Evolutionary conservation across 2,329 filamentous ascomycete species (phyloP).

Genomic region (Cercospora berteroae): DNA sequence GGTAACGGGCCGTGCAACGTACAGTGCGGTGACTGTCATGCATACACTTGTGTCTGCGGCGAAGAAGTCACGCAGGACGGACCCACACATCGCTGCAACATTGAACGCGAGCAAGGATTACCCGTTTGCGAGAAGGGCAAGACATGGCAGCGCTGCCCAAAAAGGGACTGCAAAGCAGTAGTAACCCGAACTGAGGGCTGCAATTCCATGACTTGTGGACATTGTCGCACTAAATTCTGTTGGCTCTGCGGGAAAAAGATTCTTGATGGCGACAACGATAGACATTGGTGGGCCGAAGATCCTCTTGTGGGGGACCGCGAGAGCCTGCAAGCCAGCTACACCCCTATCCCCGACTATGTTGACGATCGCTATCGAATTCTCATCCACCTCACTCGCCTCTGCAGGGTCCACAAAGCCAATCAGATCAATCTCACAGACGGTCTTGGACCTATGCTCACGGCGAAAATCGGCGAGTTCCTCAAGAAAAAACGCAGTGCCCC

Average conservation of each 20-base stretch:
- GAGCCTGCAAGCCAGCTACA: too few relatives aligned
- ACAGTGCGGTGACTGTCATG: neutral
- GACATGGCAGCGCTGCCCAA: slow-evolving; percentile 2
- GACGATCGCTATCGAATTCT: too few relatives aligned
- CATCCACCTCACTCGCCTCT: too few relatives aligned
- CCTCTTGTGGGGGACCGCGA: too few relatives aligned
- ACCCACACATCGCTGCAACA: neutral
- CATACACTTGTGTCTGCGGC: neutral
- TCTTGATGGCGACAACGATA: too few relatives aligned
- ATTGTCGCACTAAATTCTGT: neutral
- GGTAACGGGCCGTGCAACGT: neutral
- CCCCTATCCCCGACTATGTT: too few relatives aligned
- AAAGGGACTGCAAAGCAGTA: neutral
- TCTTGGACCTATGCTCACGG: too few relatives aligned
- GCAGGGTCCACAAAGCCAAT: too few relatives aligned
- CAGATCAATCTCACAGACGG: too few relatives aligned
- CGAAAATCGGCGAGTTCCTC: too few relatives aligned
- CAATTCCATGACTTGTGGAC: neutral
- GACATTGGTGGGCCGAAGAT: too few relatives aligned
- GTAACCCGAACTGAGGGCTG: neutral
- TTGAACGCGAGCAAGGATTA: neutral
- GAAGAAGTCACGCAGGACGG: neutral
- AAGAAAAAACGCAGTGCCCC: too few relatives aligned
- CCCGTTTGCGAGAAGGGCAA: neutral
- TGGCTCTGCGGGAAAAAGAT: neutral